phyloP scores from a whole-genome alignment of 169 alveolate genomes.

The Plasmodium billcollinsi region DNA sequence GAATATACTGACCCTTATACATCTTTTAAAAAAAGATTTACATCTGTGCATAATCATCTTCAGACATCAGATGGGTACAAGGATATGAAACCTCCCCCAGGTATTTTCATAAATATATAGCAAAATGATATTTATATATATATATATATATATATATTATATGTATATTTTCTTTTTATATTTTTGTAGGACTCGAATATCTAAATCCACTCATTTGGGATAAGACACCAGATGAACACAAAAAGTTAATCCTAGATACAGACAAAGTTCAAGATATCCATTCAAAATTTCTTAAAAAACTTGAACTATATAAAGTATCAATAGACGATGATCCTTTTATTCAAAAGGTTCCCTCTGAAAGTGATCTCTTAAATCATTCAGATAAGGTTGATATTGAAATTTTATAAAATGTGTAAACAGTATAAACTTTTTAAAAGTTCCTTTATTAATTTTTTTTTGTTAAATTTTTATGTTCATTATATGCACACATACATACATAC shows the following conservation, averaged over 20 bases:
- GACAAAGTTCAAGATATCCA: slow-evolving; percentile 74
- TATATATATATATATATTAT: not conserved
- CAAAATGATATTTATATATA: not conserved
- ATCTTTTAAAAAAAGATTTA: slow-evolving; percentile 51
- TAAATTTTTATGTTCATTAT: not conserved
- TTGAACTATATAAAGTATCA: slow-evolving; percentile 74
- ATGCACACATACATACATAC: not conserved
- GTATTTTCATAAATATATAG: not conserved
- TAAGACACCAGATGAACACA: slow-evolving; percentile 77
- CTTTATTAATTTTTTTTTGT: not conserved
- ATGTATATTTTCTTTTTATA: not conserved
- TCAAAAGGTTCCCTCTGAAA: slow-evolving; percentile 70
- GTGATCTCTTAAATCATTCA: slow-evolving; percentile 23
- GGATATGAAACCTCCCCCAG: slow-evolving; percentile 67
- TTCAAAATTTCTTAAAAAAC: slow-evolving; percentile 58
- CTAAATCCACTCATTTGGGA: slow-evolving; percentile 71
- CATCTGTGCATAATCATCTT: slow-evolving; percentile 19
- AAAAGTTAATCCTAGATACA: slow-evolving; percentile 65
- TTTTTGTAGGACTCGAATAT: slow-evolving; percentile 74
- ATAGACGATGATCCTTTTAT: slow-evolving; percentile 79
- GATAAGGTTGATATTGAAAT: slow-evolving; percentile 42
- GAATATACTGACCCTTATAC: slow-evolving; percentile 51
- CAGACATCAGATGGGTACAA: slow-evolving; percentile 31
- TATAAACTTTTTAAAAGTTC: not conserved
- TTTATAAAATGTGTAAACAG: slow-evolving; percentile 1